Evolutionary conservation across 441 rosid species (phyloP), one percentile per base, ranked within the genome.

Genomic region (Pelargonium fulgidum): DNA sequence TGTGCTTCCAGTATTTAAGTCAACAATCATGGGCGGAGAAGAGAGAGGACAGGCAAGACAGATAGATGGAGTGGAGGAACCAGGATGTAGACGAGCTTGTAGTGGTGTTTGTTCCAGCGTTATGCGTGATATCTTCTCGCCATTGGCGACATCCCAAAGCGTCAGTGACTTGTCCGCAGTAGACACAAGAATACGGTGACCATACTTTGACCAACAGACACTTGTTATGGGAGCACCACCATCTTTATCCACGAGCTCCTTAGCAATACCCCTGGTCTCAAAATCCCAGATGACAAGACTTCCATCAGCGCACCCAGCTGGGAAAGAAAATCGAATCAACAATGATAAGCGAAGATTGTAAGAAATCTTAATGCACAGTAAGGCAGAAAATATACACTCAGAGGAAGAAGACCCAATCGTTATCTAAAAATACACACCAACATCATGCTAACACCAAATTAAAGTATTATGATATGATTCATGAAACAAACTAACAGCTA

Each of bases 261-360:
- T 94, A 10, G 97, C 90, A 42, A 94, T 85, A 24, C 96, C 96
- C 67, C 97, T 82, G 36, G 99, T 94, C 84, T 94, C 97, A 73
- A 94, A 94, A 78, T 94, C 99, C 96, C 97, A 94, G 68, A 94
- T 91, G 5, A 94, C 80, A 68, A 96, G 90, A 66, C 89, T 84
- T 17, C 97, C 99, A 81, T 94, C 96, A 11, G 92, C 85, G 77
- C 99, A 94, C 68, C 99, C 99, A 77, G 99, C 99, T 94, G 78
- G 71, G 33, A 64, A 62, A 56, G 73, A 54, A 77, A 47, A 70
- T 22, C 9, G 39, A 33, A 33, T 33, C 58, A 45, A 69, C 20
- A 45, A 42, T 69, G 50, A 29, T 74, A 3, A 13, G 7, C 39
- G 7, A 33, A 33, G 39, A 33, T 33, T 33, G 39, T 33, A 33